These are phyloP conservation scores for Bassia scoparia DNA, from an alignment of 148 eudicot genomes.

Conservation along the genomic window DNA sequence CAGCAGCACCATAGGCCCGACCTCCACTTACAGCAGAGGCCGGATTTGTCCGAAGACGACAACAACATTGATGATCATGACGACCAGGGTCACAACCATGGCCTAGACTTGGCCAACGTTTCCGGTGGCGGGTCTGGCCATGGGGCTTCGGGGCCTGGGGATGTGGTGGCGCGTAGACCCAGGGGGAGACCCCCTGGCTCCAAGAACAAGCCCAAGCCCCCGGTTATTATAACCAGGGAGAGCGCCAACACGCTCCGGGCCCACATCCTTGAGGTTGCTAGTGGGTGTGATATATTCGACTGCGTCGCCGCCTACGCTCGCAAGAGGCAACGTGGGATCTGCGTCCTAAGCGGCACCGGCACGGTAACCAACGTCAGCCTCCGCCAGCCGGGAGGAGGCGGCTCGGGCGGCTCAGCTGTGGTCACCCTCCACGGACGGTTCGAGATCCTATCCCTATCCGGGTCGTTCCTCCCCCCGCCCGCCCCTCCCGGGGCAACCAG, in stretches of 20 bases:
- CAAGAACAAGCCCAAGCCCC: slow-evolving; percentile 66
- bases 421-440: slow-evolving; percentile 65
- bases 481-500: slow-evolving; percentile 77
- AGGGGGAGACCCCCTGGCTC: slow-evolving; percentile 71
- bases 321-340: slow-evolving; percentile 69
- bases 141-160: slow-evolving; percentile 30
- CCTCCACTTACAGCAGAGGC: slow-evolving; percentile 35
- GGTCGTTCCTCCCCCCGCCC: slow-evolving; percentile 67
- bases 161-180: slow-evolving; percentile 49
- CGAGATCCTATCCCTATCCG: slow-evolving; percentile 61
- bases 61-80: slow-evolving; percentile 21
- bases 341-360: slow-evolving; percentile 61
- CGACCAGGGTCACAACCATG: slow-evolving; percentile 24
- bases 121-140: slow-evolving; percentile 11
- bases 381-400: slow-evolving; percentile 52
- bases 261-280: slow-evolving; percentile 57
- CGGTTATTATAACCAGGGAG: slow-evolving; percentile 65
- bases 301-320: slow-evolving; percentile 57
- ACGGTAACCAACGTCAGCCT: slow-evolving; percentile 63
- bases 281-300: slow-evolving; percentile 56
- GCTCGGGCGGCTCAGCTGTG: slow-evolving; percentile 36
- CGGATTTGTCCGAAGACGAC: slow-evolving; percentile 26
- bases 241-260: slow-evolving; percentile 72
- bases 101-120: slow-evolving; percentile 28
- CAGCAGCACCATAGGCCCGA: slow-evolving; percentile 33